These are phyloP conservation scores for Pseudogymnoascus sp. DNA, from an alignment of 2,329 filamentous ascomycete genomes.

Conservation along the genomic window DNA sequence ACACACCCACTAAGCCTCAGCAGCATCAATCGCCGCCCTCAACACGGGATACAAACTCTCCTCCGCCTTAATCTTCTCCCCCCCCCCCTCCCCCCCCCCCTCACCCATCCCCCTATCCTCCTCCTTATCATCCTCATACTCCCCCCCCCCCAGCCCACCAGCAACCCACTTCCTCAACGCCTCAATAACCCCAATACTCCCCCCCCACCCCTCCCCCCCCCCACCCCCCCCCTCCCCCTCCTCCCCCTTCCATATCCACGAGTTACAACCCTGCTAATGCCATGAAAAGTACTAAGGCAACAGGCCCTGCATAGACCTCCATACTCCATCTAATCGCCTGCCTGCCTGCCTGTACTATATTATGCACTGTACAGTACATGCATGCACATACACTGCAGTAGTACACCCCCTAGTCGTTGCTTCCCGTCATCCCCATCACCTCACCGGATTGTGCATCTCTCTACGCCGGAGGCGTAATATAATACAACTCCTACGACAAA, in stretches of 20 bases:
- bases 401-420: no score
- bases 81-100: neutral
- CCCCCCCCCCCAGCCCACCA: constrained; percentile 45
- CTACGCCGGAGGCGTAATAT: no score
- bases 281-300: neutral
- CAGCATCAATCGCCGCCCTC: constrained; percentile 11
- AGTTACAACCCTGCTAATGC: neutral
- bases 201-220: constrained; percentile 56
- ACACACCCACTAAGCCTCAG: neutral
- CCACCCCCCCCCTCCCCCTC: constrained; percentile 45
- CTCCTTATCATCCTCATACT: constrained; percentile 36
- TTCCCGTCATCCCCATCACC: no score
- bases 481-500: no score
- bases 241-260: constrained; percentile 13
- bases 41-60: constrained; percentile 11
- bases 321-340: neutral
- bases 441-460: no score
- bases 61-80: constrained; percentile 7
- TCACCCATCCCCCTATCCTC: constrained; percentile 18
- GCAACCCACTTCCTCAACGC: constrained; percentile 49
- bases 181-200: constrained; percentile 58
- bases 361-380: neutral
- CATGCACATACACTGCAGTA: no score
- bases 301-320: neutral
- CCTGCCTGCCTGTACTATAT: neutral